phyloP scores from a whole-genome alignment of 2,329 filamentous ascomycete genomes.

The Neophaeococcomyces mojaviensis region DNA sequence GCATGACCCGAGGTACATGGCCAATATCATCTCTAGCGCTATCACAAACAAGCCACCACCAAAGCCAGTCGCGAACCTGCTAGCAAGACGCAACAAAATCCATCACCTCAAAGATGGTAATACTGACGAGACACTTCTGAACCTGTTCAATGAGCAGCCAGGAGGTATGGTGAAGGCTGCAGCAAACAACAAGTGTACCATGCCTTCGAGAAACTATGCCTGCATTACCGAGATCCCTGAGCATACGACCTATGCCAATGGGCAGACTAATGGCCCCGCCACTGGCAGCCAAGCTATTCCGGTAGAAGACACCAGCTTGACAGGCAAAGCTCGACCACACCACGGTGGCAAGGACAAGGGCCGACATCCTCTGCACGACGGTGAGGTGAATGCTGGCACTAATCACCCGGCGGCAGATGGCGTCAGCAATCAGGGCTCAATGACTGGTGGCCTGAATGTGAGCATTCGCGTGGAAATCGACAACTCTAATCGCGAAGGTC shows the following conservation, averaged over 20 bases:
- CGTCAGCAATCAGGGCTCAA: constrained; percentile 29
- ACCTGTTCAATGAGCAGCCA: constrained; percentile 56
- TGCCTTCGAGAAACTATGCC: constrained; percentile 62
- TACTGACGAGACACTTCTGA: constrained; percentile 58
- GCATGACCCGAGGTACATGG: constrained; percentile 56
- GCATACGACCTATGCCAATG: constrained; percentile 22
- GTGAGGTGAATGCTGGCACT: constrained; percentile 73
- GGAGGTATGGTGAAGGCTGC: constrained; percentile 56
- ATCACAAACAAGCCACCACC: constrained; percentile 64
- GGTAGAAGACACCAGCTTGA: constrained; percentile 13
- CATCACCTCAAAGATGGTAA: constrained; percentile 52
- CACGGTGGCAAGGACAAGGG: constrained; percentile 47
- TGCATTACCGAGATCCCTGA: constrained; percentile 49
- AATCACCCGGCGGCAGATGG: constrained; percentile 62
- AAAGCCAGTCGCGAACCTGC: constrained; percentile 56
- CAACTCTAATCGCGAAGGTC: constrained; percentile 33
- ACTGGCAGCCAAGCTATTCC: constrained; percentile 5
- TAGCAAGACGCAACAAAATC: constrained; percentile 58
- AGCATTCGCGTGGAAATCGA: constrained; percentile 41
- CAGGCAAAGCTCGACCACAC: constrained; percentile 16
- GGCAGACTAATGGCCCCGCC: constrained; percentile 15
- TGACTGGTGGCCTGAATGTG: constrained; percentile 39
- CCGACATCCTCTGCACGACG: constrained; percentile 63
- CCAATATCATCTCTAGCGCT: constrained; percentile 56
- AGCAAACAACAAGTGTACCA: constrained; percentile 73